phyloP scores from a whole-genome alignment of 2,329 filamentous ascomycete species.

The Monosporascus sp. region DNA sequence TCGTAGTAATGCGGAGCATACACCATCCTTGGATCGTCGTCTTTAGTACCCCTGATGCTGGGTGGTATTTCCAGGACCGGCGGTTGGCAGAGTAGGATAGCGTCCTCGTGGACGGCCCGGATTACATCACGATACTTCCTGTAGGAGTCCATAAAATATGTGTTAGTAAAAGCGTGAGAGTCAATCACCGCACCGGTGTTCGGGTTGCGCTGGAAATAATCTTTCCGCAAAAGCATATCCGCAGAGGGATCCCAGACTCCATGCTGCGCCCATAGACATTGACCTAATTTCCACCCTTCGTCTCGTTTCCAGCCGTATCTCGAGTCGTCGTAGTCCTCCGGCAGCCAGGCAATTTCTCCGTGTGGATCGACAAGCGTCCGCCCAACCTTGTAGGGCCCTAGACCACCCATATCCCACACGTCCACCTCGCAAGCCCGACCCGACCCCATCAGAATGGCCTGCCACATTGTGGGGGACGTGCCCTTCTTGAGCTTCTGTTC shows the following conservation, averaged over 20 bases:
- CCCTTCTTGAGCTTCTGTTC: constrained; percentile 91
- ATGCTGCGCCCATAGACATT: constrained; percentile 95
- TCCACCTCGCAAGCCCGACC: constrained; percentile 86
- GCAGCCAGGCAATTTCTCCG: constrained; percentile 79
- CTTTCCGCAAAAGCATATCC: constrained; percentile 72
- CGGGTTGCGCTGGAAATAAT: constrained; percentile 83
- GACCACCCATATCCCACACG: constrained; percentile 87
- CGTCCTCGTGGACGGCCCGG: constrained; percentile 68
- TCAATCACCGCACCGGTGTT: constrained; percentile 67
- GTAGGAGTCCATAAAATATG: constrained; percentile 85
- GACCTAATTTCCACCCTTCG: constrained; percentile 82
- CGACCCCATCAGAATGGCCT: constrained; percentile 86
- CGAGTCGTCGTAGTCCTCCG: constrained; percentile 75
- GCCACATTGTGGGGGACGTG: constrained; percentile 89
- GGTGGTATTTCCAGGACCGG: constrained; percentile 91
- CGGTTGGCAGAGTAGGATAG: constrained; percentile 86
- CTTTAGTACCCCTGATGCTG: constrained; percentile 74
- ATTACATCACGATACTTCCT: constrained; percentile 71
- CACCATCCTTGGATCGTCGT: constrained; percentile 85
- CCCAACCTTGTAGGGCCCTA: constrained; percentile 89
- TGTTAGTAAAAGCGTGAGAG: constrained; percentile 83
- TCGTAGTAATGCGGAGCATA: constrained; percentile 97
- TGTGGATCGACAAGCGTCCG: constrained; percentile 79
- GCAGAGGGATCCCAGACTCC: constrained; percentile 84
- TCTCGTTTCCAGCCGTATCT: constrained; percentile 89